Percentiles rank a stretch among this genome's conserved stretches.
These are phyloP conservation scores for Phytophthora brassicae DNA, from an alignment of 352 stramenopile genomes.

Conservation along the genomic window DNA sequence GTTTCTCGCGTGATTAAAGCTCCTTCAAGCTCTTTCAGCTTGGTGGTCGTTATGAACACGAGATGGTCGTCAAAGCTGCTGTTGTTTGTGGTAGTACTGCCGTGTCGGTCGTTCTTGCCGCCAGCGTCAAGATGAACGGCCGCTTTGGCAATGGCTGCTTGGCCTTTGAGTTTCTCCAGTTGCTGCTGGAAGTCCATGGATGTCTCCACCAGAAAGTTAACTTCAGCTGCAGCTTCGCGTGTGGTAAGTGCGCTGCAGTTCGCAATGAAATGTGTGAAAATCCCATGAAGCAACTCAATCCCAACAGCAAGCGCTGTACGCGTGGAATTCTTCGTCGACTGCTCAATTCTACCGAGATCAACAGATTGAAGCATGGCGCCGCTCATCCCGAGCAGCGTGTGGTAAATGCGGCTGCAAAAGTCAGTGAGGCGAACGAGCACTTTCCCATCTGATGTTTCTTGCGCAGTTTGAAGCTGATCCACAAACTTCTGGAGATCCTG, in stretches of 20 bases:
- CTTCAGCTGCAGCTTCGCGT: slow-evolving; percentile 19
- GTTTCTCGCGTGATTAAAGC: slow-evolving; percentile 23
- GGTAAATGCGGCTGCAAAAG: slow-evolving; percentile 48
- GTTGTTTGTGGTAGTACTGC: background rate
- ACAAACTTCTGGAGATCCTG: slow-evolving; percentile 38
- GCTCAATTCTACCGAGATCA: slow-evolving; percentile 38
- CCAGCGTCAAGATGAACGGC: slow-evolving; percentile 8
- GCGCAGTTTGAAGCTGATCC: slow-evolving; percentile 31
- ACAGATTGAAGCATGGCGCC: slow-evolving; percentile 43
- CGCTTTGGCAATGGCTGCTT: slow-evolving; percentile 40
- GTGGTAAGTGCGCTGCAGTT: slow-evolving; percentile 18
- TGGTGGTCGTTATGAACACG: slow-evolving; percentile 35
- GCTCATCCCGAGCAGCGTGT: slow-evolving; percentile 52
- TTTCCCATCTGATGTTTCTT: slow-evolving; percentile 15
- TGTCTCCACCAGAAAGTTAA: slow-evolving; percentile 38
- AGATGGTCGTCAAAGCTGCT: slow-evolving; percentile 41
- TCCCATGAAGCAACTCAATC: slow-evolving; percentile 42
- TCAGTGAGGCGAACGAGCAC: slow-evolving; percentile 32
- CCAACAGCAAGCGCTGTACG: slow-evolving; percentile 37
- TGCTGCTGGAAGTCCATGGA: slow-evolving; percentile 44
- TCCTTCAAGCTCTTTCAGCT: slow-evolving; percentile 38
- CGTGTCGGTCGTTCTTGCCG: slow-evolving; percentile 11
- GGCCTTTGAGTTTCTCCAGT: slow-evolving; percentile 51
- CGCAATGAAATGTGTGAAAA: slow-evolving; percentile 40
- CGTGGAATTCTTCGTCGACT: slow-evolving; percentile 11